phyloP scores from a whole-genome alignment of 2,329 filamentous ascomycete species.

The Botrytis aclada region DNA sequence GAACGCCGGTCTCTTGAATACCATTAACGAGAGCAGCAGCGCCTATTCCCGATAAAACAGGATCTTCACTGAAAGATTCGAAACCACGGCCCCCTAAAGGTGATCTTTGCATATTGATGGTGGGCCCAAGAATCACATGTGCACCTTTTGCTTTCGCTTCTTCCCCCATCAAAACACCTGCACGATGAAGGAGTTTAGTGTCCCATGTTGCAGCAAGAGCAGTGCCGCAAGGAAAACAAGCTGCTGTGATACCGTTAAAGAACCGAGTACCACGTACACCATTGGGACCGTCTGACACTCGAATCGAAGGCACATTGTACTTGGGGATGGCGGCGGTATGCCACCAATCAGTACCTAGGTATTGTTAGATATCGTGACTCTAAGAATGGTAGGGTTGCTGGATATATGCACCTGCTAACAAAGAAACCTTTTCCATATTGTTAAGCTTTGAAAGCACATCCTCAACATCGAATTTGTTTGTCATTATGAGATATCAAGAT shows the following conservation, averaged over 20 bases:
- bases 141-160: conserved; percentile 65
- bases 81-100: conserved; percentile 60
- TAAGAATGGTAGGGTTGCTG: neutral
- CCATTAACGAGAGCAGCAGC: conserved; percentile 53
- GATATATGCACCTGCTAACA: conserved; percentile 45
- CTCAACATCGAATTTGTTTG: conserved; percentile 47
- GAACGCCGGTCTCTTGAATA: conserved; percentile 55
- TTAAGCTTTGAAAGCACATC: conserved; percentile 53
- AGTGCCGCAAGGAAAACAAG: conserved; percentile 45
- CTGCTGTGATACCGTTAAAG: conserved; percentile 43
- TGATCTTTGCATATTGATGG: conserved; percentile 60
- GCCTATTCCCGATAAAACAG: conserved; percentile 53
- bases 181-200: conserved; percentile 56
- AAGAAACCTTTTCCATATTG: conserved; percentile 51
- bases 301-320: conserved; percentile 37
- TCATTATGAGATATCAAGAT: conserved; percentile 5
- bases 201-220: conserved; percentile 64
- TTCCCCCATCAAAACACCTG: conserved; percentile 63
- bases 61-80: conserved; percentile 58
- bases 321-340: conserved; percentile 36
- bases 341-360: conserved; percentile 37
- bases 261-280: conserved; percentile 38
- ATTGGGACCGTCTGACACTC: conserved; percentile 40
- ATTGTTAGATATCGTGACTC: conserved; percentile 21
- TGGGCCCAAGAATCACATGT: conserved; percentile 58